A percentile compares a stretch with the other conserved stretches of the same genome.
phyloP scores from a whole-genome alignment of 306 rosid species.

The Castanea sativa region DNA sequence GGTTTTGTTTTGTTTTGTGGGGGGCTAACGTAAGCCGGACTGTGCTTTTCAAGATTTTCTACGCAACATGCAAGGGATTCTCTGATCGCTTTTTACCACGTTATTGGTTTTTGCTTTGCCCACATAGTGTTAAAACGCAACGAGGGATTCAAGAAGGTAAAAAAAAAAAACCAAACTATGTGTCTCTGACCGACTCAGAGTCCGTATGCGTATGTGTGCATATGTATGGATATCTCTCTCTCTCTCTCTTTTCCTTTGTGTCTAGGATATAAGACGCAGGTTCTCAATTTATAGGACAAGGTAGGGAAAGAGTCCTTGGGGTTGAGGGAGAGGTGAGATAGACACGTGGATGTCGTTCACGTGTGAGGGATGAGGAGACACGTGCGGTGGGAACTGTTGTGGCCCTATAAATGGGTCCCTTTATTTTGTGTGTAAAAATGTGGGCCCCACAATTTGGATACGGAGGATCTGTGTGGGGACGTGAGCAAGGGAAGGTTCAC shows the following conservation, averaged over 20 bases:
- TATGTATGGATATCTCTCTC: constrained; percentile 3
- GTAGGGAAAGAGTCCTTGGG: not conserved
- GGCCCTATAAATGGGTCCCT: not conserved
- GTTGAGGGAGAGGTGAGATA: not conserved
- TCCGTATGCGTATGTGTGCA: too few relatives aligned
- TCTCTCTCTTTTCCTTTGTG: constrained; percentile 11
- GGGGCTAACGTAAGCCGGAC: constrained; percentile 62
- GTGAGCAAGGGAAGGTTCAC: constrained; percentile 40
- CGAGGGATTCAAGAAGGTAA: constrained; percentile 1
- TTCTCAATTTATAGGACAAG: constrained; percentile 54
- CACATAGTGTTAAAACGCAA: not conserved
- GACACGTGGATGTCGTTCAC: constrained; percentile 46
- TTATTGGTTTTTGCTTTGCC: not conserved
- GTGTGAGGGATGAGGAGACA: constrained; percentile 38
- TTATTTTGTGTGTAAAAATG: not conserved
- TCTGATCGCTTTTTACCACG: not conserved
- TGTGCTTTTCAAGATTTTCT: constrained; percentile 61
- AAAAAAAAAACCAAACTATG: not conserved
- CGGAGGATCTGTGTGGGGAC: constrained; percentile 85
- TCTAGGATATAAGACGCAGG: constrained; percentile 50
- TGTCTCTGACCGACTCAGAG: constrained; percentile 7
- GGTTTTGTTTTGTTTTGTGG: not conserved
- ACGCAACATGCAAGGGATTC: constrained; percentile 54
- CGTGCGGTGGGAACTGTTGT: constrained; percentile 32
- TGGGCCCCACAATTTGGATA: constrained; percentile 62